Evolutionary conservation across 371 early-diverging fungal species (phyloP).

Genomic region (Mortierella sp.): DNA sequence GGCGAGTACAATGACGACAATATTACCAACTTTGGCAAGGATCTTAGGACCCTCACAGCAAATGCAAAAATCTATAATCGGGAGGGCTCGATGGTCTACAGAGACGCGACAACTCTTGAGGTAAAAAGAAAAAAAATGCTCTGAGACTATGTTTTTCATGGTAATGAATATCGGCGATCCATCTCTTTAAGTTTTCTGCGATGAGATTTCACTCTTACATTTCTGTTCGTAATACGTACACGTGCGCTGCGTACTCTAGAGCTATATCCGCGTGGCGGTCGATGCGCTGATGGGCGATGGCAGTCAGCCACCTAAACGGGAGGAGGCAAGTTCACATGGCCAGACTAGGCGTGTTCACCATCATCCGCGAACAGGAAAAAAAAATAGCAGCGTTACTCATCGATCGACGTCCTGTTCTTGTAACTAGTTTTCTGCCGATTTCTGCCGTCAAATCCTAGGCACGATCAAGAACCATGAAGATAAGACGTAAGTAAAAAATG

Average conservation of each 20-base stretch:
- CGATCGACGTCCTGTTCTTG: not conserved
- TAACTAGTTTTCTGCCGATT: conserved; percentile 38
- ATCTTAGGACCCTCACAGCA: conserved; percentile 75
- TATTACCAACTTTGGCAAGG: conserved; percentile 66
- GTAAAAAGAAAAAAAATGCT: conserved; percentile 39
- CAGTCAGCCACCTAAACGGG: not conserved
- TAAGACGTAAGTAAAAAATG: conserved; percentile 16
- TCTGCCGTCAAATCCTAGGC: conserved; percentile 34
- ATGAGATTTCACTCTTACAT: too few species aligned
- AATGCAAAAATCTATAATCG: conserved; percentile 86
- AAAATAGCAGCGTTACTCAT: too few species aligned
- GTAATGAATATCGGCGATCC: too few species aligned
- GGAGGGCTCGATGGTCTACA: conserved; percentile 78
- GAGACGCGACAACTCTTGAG: conserved; percentile 77
- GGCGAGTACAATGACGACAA: conserved; percentile 60
- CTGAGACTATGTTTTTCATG: not conserved
- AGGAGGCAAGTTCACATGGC: not conserved
- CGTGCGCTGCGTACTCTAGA: not conserved
- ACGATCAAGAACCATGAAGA: conserved; percentile 41
- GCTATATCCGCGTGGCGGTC: not conserved
- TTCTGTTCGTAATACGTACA: too few species aligned
- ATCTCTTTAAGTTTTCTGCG: too few species aligned
- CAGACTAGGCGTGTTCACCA: too few species aligned
- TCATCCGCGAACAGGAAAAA: too few species aligned
- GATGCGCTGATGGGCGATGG: not conserved